These are phyloP conservation scores for Fusarium clavum DNA, from an alignment of 2,329 filamentous ascomycete genomes.

Conservation along the genomic window DNA sequence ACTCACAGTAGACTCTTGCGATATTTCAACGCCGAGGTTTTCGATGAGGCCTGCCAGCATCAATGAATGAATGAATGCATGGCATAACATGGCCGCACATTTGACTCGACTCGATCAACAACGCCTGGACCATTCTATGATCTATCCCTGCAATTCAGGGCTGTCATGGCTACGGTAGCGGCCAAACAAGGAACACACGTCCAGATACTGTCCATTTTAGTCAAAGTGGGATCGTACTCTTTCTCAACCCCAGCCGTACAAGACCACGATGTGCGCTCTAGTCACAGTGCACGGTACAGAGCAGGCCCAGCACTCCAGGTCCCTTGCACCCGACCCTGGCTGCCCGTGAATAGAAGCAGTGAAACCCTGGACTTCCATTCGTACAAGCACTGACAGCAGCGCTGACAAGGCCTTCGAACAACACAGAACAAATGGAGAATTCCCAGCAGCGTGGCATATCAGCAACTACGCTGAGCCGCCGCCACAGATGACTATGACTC, in stretches of 20 bases:
- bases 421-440: conserved; percentile 33
- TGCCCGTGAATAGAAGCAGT: conserved; percentile 10
- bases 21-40: conserved; percentile 14
- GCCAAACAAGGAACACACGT: conserved; percentile 21
- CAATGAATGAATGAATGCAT: conserved; percentile 5
- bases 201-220: conserved; percentile 22
- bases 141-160: conserved; percentile 5
- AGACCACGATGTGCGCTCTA: conserved; percentile 35
- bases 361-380: conserved; percentile 25
- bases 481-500: conserved; percentile 35
- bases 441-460: conserved; percentile 31
- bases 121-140: conserved; percentile 1
- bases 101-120: neutral
- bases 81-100: conserved; percentile 1
- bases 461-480: conserved; percentile 35
- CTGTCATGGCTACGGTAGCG: conserved; percentile 6
- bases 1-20: conserved; percentile 7
- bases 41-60: conserved; percentile 32
- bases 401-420: conserved; percentile 27
- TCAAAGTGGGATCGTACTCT: conserved; percentile 34
- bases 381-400: conserved; percentile 21
- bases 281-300: conserved; percentile 9
- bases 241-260: conserved; percentile 35
- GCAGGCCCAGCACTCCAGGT: conserved; percentile 13
- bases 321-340: conserved; percentile 25